Base-by-base conservation (phyloP, 1,284 basidiomycete genomes). In the Tremellales sp. region DNA sequence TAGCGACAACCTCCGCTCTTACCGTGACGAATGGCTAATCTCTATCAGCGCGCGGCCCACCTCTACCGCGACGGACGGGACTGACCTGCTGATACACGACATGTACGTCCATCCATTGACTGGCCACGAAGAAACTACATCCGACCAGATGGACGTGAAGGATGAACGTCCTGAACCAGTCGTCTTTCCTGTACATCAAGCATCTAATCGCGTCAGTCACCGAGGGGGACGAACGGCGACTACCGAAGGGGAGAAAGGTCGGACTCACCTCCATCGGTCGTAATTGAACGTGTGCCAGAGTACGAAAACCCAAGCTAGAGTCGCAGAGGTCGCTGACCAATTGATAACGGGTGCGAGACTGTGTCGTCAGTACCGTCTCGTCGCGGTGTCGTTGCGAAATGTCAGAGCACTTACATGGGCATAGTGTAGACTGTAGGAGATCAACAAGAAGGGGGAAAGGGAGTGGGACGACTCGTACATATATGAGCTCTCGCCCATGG, bases 231-330 rank as follows among this genome's bases (percentile, higher is more conserved):
- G n/a, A n/a, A n/a, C n/a, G n/a, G n/a, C 15, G 29, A 31, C 29
- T 8, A 8, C 15, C 15, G 29, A 8, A 31, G 29, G 29, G 10
- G 29, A 31, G 10, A 31, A 15, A 31, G 15, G 29, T 15, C 15
- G 31, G 31, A 53, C 58, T 49, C 49, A 60, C 61, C 55, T 45
- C 52, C 57, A 64, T 22, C 50, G 43, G 48, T 67, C 64, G 27
- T 60, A 67, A 35, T 64, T 62, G 59, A 61, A 67, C 22, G 57
- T 61, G 48, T 67, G 64, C 64, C 64, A 67, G 21, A 64, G 13
- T 39, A 60, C 42, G 44, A 67, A 67, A 8, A 64, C 10, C 4
- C 58, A 26, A 15, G 58, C 60, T 3, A 31, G 29, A 31, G 54
- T 52, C 15, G 45, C 25, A 13, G 57, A 45, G n/a, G 51, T 47